These are phyloP conservation scores for Calycina herbarum DNA, from an alignment of 2,329 filamentous ascomycete genomes.

Conservation along the genomic window DNA sequence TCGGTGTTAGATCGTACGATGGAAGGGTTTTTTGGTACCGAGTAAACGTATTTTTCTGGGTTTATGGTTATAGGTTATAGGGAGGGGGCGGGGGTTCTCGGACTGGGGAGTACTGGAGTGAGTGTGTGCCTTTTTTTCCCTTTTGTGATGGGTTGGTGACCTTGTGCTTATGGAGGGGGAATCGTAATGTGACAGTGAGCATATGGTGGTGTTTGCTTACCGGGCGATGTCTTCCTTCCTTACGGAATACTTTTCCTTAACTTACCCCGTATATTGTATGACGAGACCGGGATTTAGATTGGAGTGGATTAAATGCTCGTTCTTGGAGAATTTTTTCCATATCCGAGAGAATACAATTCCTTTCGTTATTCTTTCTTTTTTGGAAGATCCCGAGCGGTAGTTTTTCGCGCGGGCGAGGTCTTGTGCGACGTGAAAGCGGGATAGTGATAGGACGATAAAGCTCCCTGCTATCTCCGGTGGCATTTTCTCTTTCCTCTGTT, in stretches of 20 bases:
- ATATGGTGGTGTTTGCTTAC: not conserved
- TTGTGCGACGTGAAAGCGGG: not conserved
- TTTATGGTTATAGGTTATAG: not conserved
- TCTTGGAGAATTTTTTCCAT: not conserved
- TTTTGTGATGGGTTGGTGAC: not conserved
- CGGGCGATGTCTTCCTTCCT: not conserved
- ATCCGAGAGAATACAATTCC: not conserved
- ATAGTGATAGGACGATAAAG: too few relatives aligned
- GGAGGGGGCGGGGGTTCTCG: not conserved
- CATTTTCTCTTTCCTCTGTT: not conserved
- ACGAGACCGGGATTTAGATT: not conserved
- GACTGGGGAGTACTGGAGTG: not conserved
- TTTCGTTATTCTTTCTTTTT: not conserved
- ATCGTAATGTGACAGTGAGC: not conserved
- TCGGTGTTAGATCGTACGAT: too few relatives aligned
- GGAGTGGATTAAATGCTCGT: not conserved
- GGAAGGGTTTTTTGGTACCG: too few relatives aligned
- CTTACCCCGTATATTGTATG: not conserved
- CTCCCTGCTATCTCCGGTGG: not conserved
- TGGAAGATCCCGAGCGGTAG: not conserved
- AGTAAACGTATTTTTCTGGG: not conserved
- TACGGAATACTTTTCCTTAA: not conserved
- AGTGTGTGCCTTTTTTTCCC: not conserved
- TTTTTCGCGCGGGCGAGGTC: not conserved
- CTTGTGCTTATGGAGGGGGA: not conserved